These are phyloP conservation scores for Botrytis deweyae DNA, from an alignment of 2,329 filamentous ascomycete genomes.

Conservation along the genomic window DNA sequence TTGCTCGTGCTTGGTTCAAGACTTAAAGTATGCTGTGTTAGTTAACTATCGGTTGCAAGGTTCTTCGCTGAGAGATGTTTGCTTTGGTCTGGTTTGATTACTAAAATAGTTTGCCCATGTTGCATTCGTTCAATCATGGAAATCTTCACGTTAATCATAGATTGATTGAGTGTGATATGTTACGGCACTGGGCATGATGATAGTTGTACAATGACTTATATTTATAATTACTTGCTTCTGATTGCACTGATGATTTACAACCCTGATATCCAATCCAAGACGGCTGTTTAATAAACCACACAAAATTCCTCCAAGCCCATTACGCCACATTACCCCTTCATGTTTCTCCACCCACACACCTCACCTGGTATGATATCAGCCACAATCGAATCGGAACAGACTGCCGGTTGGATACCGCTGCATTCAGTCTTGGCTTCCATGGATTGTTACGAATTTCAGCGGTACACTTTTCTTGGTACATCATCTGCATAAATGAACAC, in stretches of 20 bases:
- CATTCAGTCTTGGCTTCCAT: not conserved
- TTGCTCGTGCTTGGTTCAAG: not conserved
- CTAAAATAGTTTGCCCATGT: not conserved
- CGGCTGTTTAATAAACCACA: not conserved
- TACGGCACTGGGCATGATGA: not conserved
- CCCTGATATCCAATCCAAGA: conserved; percentile 13
- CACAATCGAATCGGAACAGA: conserved; percentile 13
- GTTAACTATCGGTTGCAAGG: not conserved
- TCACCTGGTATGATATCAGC: not conserved
- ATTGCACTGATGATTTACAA: not conserved
- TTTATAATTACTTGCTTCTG: not conserved
- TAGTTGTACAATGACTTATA: not conserved
- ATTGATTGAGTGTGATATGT: not conserved
- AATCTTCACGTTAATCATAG: not conserved
- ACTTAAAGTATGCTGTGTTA: not conserved
- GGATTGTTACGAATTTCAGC: conserved; percentile 26
- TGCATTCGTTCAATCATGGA: not conserved
- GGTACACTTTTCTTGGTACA: conserved; percentile 36
- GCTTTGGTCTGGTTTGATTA: not conserved
- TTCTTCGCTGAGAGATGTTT: not conserved
- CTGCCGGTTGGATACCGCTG: not conserved
- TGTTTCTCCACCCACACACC: conserved; percentile 5
- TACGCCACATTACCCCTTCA: not conserved
- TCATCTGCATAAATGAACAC: conserved; percentile 38
- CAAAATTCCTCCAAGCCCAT: not conserved